Base-by-base conservation (phyloP, 2,329 filamentous ascomycete species). In the Aphanoascus verrucosus region DNA sequence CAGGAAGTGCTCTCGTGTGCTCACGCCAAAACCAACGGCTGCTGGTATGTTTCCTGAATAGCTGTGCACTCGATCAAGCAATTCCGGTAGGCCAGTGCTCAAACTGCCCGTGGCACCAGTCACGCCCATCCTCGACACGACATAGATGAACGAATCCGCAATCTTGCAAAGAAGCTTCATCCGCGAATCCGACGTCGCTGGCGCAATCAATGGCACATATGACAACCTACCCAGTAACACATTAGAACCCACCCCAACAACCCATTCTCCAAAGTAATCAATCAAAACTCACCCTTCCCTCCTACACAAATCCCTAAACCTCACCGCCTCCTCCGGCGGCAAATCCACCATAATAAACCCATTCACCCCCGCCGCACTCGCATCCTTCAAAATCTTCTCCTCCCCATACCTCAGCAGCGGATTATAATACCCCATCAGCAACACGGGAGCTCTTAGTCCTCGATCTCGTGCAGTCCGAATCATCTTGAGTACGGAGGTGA, bases 351-450 rank as follows among this genome's bases (percentile, higher is more conserved):
- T 84, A 64, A 98, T 96, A 73, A 97, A 97, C 55, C 93, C 91
- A 72, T 95, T 96, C 67, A 94, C 82, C 23, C 90, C 88, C 2
- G 88, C 86, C 52, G 82, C 81, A 67, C 85, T 84, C 69, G 88
- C 88, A 69, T 97, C 90, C 62, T 82, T 78, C 52, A 98, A 76
- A 70, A 97, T 82, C 56, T 79, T 80, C 73, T 95, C 89, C 73
- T 98, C 93, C 52, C 93, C 93, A 67, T 97, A 98, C 64, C 85
- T 88, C 57, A 97, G 76, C 57, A 97, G 77, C 1, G 93, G 93
- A 75, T 98, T 98, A 74, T 95, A 98, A 79, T 98, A 98, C 64
- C 93, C 93, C 93, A 98, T 98, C 60, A 98, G 80, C 65, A 98
- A 74, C 41, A 98, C 81, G 0, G 93, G 93, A 0, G 85, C 82